Evolutionary conservation across 73 alveolate species (phyloP).

Genomic region (Symbiodinium natans): DNA sequence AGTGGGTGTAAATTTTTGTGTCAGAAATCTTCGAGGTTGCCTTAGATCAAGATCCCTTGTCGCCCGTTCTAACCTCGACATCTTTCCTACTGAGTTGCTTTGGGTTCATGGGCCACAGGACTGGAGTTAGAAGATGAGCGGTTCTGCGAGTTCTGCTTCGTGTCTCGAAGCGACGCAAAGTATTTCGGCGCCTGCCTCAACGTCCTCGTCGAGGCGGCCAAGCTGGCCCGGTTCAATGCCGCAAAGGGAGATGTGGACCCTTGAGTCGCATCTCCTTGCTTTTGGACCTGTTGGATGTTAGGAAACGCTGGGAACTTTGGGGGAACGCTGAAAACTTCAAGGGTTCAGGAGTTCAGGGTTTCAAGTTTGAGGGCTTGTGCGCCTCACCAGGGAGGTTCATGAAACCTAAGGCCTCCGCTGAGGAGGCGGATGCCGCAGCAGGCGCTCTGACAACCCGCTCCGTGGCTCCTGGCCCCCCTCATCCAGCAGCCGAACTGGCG

Average conservation of each 20-base stretch:
- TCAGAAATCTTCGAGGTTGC: too few species aligned
- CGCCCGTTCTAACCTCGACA: background rate
- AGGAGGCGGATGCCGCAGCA: conserved; percentile 30
- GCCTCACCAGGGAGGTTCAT: too few species aligned
- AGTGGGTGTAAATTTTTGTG: too few species aligned
- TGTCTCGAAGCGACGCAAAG: conserved; percentile 2
- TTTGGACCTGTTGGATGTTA: background rate
- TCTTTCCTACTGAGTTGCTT: background rate
- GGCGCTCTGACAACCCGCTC: conserved; percentile 18
- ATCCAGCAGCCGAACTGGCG: background rate
- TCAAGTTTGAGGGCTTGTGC: too few species aligned
- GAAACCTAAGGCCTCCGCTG: background rate
- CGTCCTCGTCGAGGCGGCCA: background rate
- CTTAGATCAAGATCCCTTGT: too few species aligned
- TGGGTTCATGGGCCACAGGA: background rate
- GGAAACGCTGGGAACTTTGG: too few species aligned
- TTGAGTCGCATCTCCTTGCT: too few species aligned
- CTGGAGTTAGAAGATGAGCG: conserved; percentile 13
- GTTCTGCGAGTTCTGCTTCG: conserved; percentile 29
- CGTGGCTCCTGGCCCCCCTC: background rate
- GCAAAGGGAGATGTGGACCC: background rate
- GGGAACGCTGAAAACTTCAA: too few species aligned
- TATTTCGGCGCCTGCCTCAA: conserved; percentile 31
- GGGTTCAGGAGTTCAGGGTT: background rate
- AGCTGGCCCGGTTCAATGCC: background rate